Percentiles rank a stretch among this genome's conserved stretches.
Conservation (phyloP, 2,329 filamentous ascomycete species). For the Aspergillus unguis region DNA sequence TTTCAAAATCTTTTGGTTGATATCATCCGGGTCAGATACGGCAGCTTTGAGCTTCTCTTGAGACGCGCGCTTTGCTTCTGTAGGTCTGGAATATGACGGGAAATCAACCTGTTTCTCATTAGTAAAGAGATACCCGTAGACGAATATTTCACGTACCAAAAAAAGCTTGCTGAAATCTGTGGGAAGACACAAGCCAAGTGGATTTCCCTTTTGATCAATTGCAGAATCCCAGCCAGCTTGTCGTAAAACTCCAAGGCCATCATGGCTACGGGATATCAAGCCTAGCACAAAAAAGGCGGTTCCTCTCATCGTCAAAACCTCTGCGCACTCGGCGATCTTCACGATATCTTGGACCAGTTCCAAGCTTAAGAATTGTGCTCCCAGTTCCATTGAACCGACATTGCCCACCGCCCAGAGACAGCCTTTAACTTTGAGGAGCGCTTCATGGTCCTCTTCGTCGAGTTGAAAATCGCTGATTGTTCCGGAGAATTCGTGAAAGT, state of each 20-base stretch:
- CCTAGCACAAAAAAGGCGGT: conserved; percentile 97
- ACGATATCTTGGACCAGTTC: conserved; percentile 87
- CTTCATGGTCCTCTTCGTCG: conserved; percentile 78
- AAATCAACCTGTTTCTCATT: conserved; percentile 30
- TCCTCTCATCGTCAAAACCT: conserved; percentile 87
- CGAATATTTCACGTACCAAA: conserved; percentile 50
- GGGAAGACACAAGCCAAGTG: conserved; percentile 84
- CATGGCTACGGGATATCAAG: conserved; percentile 83
- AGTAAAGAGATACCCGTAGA: background rate
- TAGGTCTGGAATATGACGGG: conserved; percentile 38
- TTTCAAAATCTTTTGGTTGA: conserved; percentile 73
- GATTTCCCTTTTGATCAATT: conserved; percentile 75
- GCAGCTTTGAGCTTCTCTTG: conserved; percentile 55
- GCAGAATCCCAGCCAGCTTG: conserved; percentile 93
- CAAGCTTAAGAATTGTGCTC: conserved; percentile 84
- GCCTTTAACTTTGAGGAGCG: conserved; percentile 89
- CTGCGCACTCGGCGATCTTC: conserved; percentile 78
- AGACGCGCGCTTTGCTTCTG: conserved; percentile 41
- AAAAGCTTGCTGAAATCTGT: conserved; percentile 74
- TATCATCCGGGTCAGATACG: conserved; percentile 57
- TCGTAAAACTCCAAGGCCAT: conserved; percentile 85
- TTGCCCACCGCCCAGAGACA: conserved; percentile 98
- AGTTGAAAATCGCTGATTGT: conserved; percentile 86
- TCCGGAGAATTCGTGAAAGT: conserved; percentile 88
- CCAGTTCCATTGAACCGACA: conserved; percentile 95